Conservation (phyloP, 2,329 filamentous ascomycete genomes). For the Akanthomyces dipterigenus region DNA sequence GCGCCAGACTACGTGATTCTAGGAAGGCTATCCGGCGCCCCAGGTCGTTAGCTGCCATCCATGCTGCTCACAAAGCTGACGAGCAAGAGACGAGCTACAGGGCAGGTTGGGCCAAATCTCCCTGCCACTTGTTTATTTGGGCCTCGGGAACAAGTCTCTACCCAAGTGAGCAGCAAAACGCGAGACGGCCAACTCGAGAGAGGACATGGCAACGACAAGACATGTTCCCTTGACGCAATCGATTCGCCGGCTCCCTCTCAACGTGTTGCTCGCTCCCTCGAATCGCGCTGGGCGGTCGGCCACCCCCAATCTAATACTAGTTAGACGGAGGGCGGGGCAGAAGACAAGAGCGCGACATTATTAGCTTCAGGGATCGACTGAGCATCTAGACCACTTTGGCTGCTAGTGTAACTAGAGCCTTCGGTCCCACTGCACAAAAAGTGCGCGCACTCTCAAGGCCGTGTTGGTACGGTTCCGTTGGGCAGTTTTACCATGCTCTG, state of each 20-base stretch:
- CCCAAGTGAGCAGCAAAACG: no score
- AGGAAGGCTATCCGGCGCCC: background rate
- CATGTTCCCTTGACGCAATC: background rate
- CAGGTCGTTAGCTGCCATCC: background rate
- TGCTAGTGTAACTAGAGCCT: background rate
- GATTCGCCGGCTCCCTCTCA: background rate
- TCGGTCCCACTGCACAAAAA: background rate
- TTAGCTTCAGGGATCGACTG: background rate
- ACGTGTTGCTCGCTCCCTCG: background rate
- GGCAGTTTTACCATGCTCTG: background rate
- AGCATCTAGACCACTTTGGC: background rate
- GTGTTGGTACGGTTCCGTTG: background rate
- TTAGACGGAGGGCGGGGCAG: background rate
- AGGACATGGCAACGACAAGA: background rate
- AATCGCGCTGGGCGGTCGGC: background rate
- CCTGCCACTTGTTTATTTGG: no score
- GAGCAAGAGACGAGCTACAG: no score
- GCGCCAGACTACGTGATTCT: background rate
- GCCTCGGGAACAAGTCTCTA: no score
- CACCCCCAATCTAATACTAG: background rate
- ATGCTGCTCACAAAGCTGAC: background rate
- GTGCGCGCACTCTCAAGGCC: background rate
- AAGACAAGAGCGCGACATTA: background rate
- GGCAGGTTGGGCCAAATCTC: no score
- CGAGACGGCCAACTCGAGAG: no score